Conservation (phyloP, 495 filamentous ascomycete species). For the Aspergillus diversus region DNA sequence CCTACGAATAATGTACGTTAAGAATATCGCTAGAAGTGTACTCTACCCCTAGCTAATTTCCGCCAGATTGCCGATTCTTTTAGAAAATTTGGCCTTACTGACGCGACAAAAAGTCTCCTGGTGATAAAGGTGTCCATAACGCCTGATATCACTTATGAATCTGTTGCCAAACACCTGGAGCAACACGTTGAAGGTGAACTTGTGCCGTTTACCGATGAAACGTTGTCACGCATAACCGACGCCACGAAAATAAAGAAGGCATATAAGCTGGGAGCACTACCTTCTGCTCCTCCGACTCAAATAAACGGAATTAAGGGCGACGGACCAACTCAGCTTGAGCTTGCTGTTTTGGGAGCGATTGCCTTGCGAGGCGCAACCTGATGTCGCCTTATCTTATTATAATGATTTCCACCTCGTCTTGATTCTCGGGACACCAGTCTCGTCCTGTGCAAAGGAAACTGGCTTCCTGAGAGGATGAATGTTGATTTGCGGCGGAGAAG, state of each 20-base stretch:
- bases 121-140: slow-evolving; percentile 69
- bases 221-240: slow-evolving; percentile 62
- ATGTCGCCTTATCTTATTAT: slow-evolving; percentile 1
- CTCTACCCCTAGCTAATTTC: slow-evolving; percentile 26
- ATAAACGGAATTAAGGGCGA: slow-evolving; percentile 26
- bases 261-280: slow-evolving; percentile 72
- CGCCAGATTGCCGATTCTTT: slow-evolving; percentile 87
- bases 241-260: slow-evolving; percentile 73
- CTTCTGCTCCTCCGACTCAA: slow-evolving; percentile 37
- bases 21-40: neutral
- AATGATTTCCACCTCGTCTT: neutral
- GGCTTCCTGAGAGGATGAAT: no score
- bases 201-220: slow-evolving; percentile 65
- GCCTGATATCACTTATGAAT: slow-evolving; percentile 52
- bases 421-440: no score
- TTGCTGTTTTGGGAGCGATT: slow-evolving; percentile 68
- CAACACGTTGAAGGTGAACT: slow-evolving; percentile 63
- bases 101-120: slow-evolving; percentile 69
- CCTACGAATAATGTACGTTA: slow-evolving; percentile 79
- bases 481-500: no score
- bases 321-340: slow-evolving; percentile 59
- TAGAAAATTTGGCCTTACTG: slow-evolving; percentile 78
- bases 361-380: slow-evolving; percentile 65
- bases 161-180: slow-evolving; percentile 64
- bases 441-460: no score